Base-by-base conservation (phyloP, 192 early-diverging fungal species). In the Coemansia sp. region DNA sequence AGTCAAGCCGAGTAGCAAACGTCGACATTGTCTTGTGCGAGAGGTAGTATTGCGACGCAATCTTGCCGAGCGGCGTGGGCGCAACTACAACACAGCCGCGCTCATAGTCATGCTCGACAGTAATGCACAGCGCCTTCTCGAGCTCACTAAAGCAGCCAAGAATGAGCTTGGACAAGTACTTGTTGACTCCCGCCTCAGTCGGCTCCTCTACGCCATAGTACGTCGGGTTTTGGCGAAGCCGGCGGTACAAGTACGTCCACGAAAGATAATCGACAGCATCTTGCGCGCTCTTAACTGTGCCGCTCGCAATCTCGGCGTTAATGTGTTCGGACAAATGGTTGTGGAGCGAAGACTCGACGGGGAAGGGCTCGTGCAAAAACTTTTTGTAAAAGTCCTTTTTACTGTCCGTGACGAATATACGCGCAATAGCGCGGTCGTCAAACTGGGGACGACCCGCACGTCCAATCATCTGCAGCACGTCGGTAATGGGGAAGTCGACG, bases 321-420 rank as follows among this genome's bases (percentile, higher is more conserved):
- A 98, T 80, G 70, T 98, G 95, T 67, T 98, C 94, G 69, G 93
- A 88, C 44, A 93, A 63, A 58, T 82, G 86, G 37, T 85, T 77
- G 68, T 94, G 91, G 37, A 94, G 79, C 64, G 87, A 89, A 1
- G 91, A 94, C 73, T 94, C 93, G 31, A 94, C 93, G n/a, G 93
- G 93, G 81, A 93, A 94, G 1, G 95, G 95, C 70, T 96, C 94
- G 71, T 96, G 94, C 55, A 99, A 85, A 76, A 99, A 99, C 83
- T 92, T 93, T 63, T 96, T 96, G 86, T 97, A 99, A 84, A 98
- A 99, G 72, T 97, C 93, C 86, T 97, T 97, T 71, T 99, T 99
- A 25, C 86, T 77, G 68, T 98, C 98, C 27, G 95, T 93, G 0
- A 98, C 96, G 74, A 99, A 90, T 58, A 99, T 93, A 10, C 91